Conservation (phyloP, 768 basidiomycete species). For the Agaricus blazei region DNA sequence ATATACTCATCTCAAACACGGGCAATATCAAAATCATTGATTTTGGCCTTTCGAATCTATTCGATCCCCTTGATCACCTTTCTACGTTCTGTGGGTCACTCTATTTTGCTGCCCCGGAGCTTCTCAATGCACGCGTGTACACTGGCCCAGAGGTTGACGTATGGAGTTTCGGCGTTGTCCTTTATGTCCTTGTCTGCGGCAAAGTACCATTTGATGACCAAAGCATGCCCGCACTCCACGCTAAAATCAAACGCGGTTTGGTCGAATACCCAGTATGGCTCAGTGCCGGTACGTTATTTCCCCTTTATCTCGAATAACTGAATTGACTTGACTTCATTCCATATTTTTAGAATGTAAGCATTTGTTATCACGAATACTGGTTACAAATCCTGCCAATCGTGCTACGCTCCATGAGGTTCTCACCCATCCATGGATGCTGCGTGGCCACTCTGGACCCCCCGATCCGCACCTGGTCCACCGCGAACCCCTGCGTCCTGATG, state of each 20-base stretch:
- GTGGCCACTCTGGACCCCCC: constrained; percentile 77
- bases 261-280: constrained; percentile 99
- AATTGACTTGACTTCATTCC: not conserved
- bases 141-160: constrained; percentile 98
- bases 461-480: constrained; percentile 84
- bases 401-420: constrained; percentile 84
- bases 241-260: constrained; percentile 96
- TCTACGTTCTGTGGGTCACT: constrained; percentile 96
- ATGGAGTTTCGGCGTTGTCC: constrained; percentile 98
- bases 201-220: constrained; percentile 99
- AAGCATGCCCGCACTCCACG: constrained; percentile 97
- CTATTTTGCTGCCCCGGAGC: constrained; percentile 97
- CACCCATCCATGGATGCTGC: constrained; percentile 86
- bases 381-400: constrained; percentile 84
- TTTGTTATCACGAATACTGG: constrained; percentile 90
- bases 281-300: constrained; percentile 64
- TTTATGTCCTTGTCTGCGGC: constrained; percentile 96
- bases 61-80: constrained; percentile 74
- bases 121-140: constrained; percentile 94
- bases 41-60: constrained; percentile 96
- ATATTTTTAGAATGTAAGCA: constrained; percentile 80
- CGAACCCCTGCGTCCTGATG: constrained; percentile 83
- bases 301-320: constrained; percentile 7
- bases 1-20: constrained; percentile 96
- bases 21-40: constrained; percentile 99